Percentiles rank a stretch among this genome's conserved stretches.
Evolutionary conservation across 495 filamentous ascomycete species (phyloP).

Genomic region (Hamigera avellanea): DNA sequence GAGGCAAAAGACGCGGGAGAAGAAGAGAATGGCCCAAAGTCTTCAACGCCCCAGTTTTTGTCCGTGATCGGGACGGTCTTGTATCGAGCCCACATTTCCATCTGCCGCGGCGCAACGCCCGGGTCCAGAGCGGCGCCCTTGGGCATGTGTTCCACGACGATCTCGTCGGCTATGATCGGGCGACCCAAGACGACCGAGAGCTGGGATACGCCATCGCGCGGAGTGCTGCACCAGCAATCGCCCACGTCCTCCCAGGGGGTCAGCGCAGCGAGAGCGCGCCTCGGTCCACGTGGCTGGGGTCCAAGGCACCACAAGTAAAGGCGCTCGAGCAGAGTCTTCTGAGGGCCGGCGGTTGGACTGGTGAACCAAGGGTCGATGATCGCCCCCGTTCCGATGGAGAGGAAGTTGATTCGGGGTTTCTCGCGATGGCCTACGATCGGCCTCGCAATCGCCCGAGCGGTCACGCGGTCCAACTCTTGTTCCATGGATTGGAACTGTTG

Average conservation of each 20-base stretch:
- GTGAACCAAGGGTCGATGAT: conserved; percentile 26
- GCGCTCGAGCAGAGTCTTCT: conserved; percentile 2
- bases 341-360: conserved; percentile 15
- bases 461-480: conserved; percentile 11
- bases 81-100: conserved; percentile 37
- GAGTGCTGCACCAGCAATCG: conserved; percentile 37
- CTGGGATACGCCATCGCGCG: conserved; percentile 27
- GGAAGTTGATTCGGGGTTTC: conserved; percentile 23
- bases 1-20: neutral
- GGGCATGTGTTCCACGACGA: conserved; percentile 37
- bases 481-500: conserved; percentile 18
- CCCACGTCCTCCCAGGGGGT: conserved; percentile 30
- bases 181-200: conserved; percentile 22
- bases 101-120: conserved; percentile 26
- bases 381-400: conserved; percentile 20
- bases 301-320: conserved; percentile 1
- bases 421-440: conserved; percentile 4
- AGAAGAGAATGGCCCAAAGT: too few species aligned
- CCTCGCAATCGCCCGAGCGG: conserved; percentile 2
- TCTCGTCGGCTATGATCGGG: conserved; percentile 32
- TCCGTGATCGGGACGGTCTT: too few species aligned
- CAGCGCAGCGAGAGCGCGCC: conserved; percentile 21
- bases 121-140: conserved; percentile 19
- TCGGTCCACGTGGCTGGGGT: conserved; percentile 1
- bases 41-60: too few species aligned